Evolutionary conservation across 192 early-diverging fungal genomes (phyloP).

Genomic region (Coemansia sp.): DNA sequence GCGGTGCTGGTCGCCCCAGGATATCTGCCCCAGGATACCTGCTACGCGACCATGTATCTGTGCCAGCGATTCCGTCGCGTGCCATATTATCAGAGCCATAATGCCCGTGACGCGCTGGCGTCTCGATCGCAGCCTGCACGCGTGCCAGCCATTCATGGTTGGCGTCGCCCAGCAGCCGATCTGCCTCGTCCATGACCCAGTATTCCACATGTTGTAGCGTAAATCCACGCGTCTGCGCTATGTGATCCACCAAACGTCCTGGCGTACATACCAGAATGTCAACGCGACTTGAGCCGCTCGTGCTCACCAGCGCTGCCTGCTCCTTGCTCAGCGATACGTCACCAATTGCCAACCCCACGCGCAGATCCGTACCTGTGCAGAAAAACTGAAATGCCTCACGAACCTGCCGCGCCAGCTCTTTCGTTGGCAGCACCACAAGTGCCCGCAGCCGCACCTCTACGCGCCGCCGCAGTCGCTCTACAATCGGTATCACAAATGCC

Average conservation of each 20-base stretch:
- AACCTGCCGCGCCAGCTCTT: slow-evolving; percentile 89
- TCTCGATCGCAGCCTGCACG: slow-evolving; percentile 62
- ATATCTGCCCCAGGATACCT: slow-evolving; percentile 10
- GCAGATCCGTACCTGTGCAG: slow-evolving; percentile 72
- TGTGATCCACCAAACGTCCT: slow-evolving; percentile 90
- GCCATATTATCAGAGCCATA: neutral
- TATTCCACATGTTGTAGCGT: slow-evolving; percentile 90
- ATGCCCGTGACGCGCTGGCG: neutral
- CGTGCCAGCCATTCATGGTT: slow-evolving; percentile 89
- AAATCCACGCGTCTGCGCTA: slow-evolving; percentile 80
- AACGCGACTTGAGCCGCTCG: slow-evolving; percentile 67
- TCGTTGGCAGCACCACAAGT: slow-evolving; percentile 88
- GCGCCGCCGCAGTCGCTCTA: slow-evolving; percentile 75
- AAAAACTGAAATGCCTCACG: slow-evolving; percentile 80
- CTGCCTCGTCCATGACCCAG: slow-evolving; percentile 94
- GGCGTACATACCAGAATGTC: slow-evolving; percentile 95
- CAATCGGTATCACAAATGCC: slow-evolving; percentile 91
- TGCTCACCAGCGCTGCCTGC: slow-evolving; percentile 52
- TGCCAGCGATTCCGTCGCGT: neutral
- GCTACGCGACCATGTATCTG: slow-evolving; percentile 24
- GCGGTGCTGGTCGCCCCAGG: slow-evolving; percentile 35
- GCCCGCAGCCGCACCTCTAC: slow-evolving; percentile 81
- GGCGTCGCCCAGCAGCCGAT: slow-evolving; percentile 87
- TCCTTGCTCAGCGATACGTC: slow-evolving; percentile 77
- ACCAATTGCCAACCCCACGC: slow-evolving; percentile 73